Evolutionary conservation across 108 stramenopile genomes (phyloP).

Genomic region (Conticribra weissflogii): DNA sequence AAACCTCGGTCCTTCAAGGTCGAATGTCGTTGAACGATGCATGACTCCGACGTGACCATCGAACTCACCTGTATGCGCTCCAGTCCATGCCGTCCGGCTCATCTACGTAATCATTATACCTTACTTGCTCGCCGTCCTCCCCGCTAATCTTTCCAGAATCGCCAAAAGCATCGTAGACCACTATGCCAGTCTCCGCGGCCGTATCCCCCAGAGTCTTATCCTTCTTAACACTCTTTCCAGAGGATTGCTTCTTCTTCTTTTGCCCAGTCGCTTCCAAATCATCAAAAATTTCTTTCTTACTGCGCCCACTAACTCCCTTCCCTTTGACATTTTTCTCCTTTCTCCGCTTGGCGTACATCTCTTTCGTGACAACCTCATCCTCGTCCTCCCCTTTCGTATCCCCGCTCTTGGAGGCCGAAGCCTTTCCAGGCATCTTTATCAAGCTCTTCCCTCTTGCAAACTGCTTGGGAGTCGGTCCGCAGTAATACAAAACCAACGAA

Average conservation of each 20-base stretch:
- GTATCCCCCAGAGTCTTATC: constrained; percentile 14
- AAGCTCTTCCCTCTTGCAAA: constrained; percentile 4
- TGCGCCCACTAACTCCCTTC: constrained; percentile 44
- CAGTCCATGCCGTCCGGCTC: constrained; percentile 56
- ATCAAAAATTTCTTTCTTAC: constrained; percentile 39
- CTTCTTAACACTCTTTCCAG: constrained; percentile 10
- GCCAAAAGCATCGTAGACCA: neutral
- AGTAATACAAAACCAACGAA: constrained; percentile 28
- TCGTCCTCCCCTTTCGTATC: too few species aligned
- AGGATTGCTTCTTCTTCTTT: constrained; percentile 12
- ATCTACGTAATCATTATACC: constrained; percentile 46
- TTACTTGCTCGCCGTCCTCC: constrained; percentile 6
- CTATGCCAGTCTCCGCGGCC: constrained; percentile 8
- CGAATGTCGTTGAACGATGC: too few species aligned
- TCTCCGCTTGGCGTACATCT: constrained; percentile 42
- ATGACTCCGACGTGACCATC: too few species aligned
- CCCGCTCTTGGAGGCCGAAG: neutral
- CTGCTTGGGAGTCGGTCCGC: constrained; percentile 27
- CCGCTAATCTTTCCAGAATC: too few species aligned
- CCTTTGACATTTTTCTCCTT: constrained; percentile 46
- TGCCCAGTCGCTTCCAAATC: constrained; percentile 17
- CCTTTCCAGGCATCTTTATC: neutral
- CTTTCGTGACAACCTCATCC: too few species aligned
- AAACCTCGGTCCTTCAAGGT: too few species aligned
- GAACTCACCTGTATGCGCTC: constrained; percentile 28